These are phyloP conservation scores for Boletus rex-veris DNA, from an alignment of 768 basidiomycete species.

Conservation along the genomic window DNA sequence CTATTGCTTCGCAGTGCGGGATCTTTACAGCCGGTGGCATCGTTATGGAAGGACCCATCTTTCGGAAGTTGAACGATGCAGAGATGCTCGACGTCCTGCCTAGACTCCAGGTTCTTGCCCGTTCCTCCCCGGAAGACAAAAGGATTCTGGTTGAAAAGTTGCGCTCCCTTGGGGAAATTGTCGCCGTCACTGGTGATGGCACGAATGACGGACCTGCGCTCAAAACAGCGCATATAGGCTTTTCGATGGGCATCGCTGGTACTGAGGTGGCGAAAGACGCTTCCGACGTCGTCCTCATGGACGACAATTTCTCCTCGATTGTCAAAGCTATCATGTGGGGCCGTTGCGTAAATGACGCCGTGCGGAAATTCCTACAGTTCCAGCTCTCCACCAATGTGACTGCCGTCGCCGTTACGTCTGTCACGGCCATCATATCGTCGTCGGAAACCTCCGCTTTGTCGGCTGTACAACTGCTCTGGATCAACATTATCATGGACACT, in stretches of 20 bases:
- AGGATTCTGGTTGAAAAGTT: conserved; percentile 87
- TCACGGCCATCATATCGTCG: conserved; percentile 79
- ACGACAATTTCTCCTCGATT: conserved; percentile 94
- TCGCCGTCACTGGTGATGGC: conserved; percentile 96
- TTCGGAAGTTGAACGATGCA: conserved; percentile 67
- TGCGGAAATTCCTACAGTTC: conserved; percentile 97
- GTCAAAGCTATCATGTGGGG: conserved; percentile 99
- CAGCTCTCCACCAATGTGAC: conserved; percentile 93
- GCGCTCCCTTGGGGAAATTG: conserved; percentile 82
- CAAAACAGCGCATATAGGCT: conserved; percentile 94
- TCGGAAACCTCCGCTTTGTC: conserved; percentile 82
- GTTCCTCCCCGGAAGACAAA: conserved; percentile 98
- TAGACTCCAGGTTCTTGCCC: conserved; percentile 91
- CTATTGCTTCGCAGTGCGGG: conserved; percentile 93
- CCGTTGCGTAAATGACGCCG: conserved; percentile 96
- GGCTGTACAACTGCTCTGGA: conserved; percentile 97
- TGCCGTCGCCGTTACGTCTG: conserved; percentile 90
- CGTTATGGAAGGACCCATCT: conserved; percentile 97
- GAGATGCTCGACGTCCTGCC: conserved; percentile 85
- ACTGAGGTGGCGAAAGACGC: conserved; percentile 99
- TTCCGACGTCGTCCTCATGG: conserved; percentile 98
- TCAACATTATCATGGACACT: conserved; percentile 98
- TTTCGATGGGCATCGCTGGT: conserved; percentile 94
- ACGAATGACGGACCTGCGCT: conserved; percentile 97
- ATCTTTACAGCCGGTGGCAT: conserved; percentile 92